Percentiles rank a stretch among this genome's conserved stretches.
These are phyloP conservation scores for Pseudogymnoascus sp. DNA, from an alignment of 2,329 filamentous ascomycete species.

Conservation along the genomic window DNA sequence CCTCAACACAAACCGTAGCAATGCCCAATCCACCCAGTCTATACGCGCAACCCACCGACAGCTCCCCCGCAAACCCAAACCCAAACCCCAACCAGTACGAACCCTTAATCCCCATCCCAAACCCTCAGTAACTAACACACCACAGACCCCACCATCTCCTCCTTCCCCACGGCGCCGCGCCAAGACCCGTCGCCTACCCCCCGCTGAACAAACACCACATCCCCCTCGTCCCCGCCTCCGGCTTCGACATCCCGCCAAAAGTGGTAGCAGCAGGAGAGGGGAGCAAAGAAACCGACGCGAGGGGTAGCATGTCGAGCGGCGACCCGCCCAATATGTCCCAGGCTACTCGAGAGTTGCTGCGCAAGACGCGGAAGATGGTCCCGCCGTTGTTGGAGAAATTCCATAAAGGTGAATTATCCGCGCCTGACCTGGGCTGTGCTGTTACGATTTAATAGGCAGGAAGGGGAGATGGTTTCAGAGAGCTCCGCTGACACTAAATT, in stretches of 20 bases:
- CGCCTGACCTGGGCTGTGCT: not conserved
- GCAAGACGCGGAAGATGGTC: conserved; percentile 79
- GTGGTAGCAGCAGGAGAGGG: not conserved
- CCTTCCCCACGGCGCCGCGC: not conserved
- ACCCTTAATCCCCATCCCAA: not conserved
- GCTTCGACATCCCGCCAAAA: not conserved
- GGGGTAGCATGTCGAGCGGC: conserved; percentile 19
- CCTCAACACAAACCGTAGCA: not conserved
- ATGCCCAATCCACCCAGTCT: conserved; percentile 5
- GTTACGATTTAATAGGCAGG: not conserved
- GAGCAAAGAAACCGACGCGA: not conserved
- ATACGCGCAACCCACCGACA: not conserved
- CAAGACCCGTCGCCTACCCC: not conserved
- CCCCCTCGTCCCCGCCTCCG: conserved; percentile 5
- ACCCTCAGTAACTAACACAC: not conserved
- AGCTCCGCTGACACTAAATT: not conserved
- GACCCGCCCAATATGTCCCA: conserved; percentile 48
- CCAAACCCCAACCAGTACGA: not conserved
- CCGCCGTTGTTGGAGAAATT: conserved; percentile 93
- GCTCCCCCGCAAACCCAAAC: not conserved
- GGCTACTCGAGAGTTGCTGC: conserved; percentile 65
- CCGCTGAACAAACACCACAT: conserved; percentile 6
- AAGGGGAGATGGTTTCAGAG: not conserved
- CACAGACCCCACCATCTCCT: not conserved
- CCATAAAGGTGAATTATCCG: conserved; percentile 67